Percentiles rank a stretch among this genome's conserved stretches.
These are phyloP conservation scores for Caryopteris hybrid DNA, from an alignment of 305 asterid genomes.

Conservation along the genomic window DNA sequence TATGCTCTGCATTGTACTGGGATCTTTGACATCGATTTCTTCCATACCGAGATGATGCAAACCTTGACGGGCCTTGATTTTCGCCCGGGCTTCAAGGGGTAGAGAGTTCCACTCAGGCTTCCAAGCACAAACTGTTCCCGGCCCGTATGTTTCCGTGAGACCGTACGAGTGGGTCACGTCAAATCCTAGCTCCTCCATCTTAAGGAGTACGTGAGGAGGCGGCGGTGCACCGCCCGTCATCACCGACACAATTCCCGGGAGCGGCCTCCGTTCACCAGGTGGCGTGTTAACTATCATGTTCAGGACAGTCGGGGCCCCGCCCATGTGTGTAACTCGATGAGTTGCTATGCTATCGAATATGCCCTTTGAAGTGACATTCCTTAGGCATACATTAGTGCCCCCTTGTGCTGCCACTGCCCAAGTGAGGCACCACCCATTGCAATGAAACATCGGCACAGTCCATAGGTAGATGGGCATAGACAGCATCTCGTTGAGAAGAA, in stretches of 20 bases:
- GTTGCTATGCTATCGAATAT: constrained; percentile 35
- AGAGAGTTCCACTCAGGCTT: constrained; percentile 71
- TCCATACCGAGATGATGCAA: constrained; percentile 63
- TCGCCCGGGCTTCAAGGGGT: constrained; percentile 45
- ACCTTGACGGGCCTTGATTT: constrained; percentile 70
- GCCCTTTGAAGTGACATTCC: constrained; percentile 52
- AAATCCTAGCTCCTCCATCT: constrained; percentile 72
- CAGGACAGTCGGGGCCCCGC: constrained; percentile 69
- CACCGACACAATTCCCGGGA: constrained; percentile 44
- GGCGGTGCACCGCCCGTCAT: constrained; percentile 81
- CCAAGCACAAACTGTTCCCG: constrained; percentile 66
- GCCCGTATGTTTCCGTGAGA: constrained; percentile 72
- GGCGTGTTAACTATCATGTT: constrained; percentile 53
- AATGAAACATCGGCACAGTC: constrained; percentile 81
- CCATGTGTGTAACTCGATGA: constrained; percentile 55
- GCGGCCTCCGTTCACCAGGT: constrained; percentile 21
- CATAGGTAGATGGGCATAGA: constrained; percentile 64
- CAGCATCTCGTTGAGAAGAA: constrained; percentile 54
- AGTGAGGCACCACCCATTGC: constrained; percentile 74
- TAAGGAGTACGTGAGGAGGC: constrained; percentile 54
- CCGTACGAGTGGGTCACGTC: constrained; percentile 51
- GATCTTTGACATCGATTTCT: constrained; percentile 62
- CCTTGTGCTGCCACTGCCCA: constrained; percentile 84
- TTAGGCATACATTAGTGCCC: constrained; percentile 58
- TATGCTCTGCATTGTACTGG: constrained; percentile 55